These are phyloP conservation scores for Talaromyces stipitatus DNA, from an alignment of 495 filamentous ascomycete species.

Conservation along the genomic window DNA sequence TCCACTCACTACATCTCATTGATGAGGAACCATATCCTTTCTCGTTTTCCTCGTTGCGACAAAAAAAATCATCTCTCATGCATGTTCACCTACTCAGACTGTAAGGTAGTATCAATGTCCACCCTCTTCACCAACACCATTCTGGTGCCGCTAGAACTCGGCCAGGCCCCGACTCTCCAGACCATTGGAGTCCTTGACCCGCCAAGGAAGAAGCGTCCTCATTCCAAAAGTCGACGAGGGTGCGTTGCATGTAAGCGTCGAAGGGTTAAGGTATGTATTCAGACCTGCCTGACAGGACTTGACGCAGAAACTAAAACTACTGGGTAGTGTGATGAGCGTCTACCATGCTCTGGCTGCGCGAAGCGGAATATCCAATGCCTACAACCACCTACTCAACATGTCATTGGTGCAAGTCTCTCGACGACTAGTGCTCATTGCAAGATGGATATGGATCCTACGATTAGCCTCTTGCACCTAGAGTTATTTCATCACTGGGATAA, in stretches of 20 bases:
- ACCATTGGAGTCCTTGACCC: neutral
- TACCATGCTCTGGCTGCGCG: too few relatives aligned
- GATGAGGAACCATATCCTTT: neutral
- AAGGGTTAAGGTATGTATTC: too few relatives aligned
- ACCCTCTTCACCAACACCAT: neutral
- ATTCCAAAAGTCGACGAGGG: constrained; percentile 29
- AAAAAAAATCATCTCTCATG: neutral
- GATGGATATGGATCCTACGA: too few relatives aligned
- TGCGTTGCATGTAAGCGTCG: constrained; percentile 31
- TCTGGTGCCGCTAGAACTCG: neutral
- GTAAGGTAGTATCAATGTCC: neutral
- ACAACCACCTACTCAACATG: too few relatives aligned
- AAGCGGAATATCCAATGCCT: too few relatives aligned
- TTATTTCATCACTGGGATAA: too few relatives aligned
- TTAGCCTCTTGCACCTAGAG: too few relatives aligned
- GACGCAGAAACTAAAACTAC: too few relatives aligned
- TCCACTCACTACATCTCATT: neutral
- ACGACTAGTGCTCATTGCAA: too few relatives aligned
- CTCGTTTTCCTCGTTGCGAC: neutral
- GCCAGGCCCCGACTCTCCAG: neutral
- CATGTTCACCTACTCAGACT: neutral
- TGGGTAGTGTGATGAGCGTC: too few relatives aligned
- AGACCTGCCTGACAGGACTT: too few relatives aligned
- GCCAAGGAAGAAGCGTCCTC: neutral
- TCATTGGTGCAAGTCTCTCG: too few relatives aligned